A percentile compares a stretch with the other conserved stretches of the same genome.
These are phyloP conservation scores for Tuber indicum DNA, from an alignment of 495 filamentous ascomycete genomes.

Conservation along the genomic window DNA sequence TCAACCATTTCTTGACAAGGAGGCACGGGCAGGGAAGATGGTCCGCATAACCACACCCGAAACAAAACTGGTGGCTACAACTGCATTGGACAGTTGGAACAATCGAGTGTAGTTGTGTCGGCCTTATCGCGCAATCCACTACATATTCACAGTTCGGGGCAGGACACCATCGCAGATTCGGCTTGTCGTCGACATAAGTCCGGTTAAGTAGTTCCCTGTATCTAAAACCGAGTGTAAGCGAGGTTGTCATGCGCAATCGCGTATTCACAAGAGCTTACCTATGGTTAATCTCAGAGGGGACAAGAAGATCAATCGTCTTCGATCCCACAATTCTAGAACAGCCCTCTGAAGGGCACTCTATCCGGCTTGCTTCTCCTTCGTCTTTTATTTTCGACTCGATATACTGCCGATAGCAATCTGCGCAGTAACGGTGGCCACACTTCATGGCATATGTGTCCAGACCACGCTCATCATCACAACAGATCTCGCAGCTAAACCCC, in stretches of 20 bases:
- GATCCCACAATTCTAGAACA: conserved; percentile 90
- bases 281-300: conserved; percentile 63
- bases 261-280: conserved; percentile 51
- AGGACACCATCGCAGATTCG: conserved; percentile 92
- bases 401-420: conserved; percentile 87
- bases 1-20: conserved; percentile 90
- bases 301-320: conserved; percentile 74
- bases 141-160: conserved; percentile 92
- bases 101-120: conserved; percentile 70
- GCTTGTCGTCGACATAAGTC: conserved; percentile 95
- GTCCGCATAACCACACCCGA: conserved; percentile 86
- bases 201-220: conserved; percentile 82
- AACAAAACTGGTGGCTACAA: conserved; percentile 85
- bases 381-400: conserved; percentile 83
- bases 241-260: conserved; percentile 1
- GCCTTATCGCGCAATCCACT: conserved; percentile 78
- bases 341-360: conserved; percentile 81
- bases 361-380: conserved; percentile 89
- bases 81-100: conserved; percentile 83
- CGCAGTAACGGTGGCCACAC: conserved; percentile 92
- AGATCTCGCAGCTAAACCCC: conserved; percentile 88
- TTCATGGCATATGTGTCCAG: conserved; percentile 91
- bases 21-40: conserved; percentile 90
- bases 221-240: conserved; percentile 42
- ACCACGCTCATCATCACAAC: conserved; percentile 77